Conservation (phyloP, 148 eudicot genomes). For the Persicaria tinctoria region DNA sequence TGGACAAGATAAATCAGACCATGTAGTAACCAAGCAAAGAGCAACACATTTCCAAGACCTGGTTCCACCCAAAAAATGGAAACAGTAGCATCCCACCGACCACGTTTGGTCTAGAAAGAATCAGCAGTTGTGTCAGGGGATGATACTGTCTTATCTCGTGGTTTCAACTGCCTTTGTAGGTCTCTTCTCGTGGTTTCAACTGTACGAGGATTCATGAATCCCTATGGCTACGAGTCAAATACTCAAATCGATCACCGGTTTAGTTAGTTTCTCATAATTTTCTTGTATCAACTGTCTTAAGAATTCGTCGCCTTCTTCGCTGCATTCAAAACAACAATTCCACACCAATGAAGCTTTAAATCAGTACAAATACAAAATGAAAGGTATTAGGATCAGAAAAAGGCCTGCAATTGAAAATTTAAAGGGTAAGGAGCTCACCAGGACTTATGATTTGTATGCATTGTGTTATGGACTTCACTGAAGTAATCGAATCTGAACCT, state of each 20-base stretch:
- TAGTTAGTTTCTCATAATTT: not conserved
- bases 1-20: too few relatives aligned
- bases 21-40: too few relatives aligned
- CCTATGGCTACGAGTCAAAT: too few relatives aligned
- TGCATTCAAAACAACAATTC: not conserved
- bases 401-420: not conserved
- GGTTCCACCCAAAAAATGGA: too few relatives aligned
- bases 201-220: not conserved
- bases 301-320: not conserved
- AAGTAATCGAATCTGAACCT: constrained; percentile 57
- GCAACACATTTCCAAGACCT: too few relatives aligned
- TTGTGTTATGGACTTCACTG: constrained; percentile 60
- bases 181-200: too few relatives aligned
- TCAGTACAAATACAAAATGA: not conserved
- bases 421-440: constrained; percentile 29
- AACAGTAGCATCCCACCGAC: too few relatives aligned
- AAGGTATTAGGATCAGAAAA: not conserved
- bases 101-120: too few relatives aligned
- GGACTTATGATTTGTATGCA: constrained; percentile 66
- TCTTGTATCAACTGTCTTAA: not conserved
- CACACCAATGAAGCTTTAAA: not conserved
- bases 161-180: too few relatives aligned
- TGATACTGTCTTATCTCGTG: too few relatives aligned
- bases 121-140: too few relatives aligned
- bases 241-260: not conserved